phyloP scores from a whole-genome alignment of 805 yeast species.

The Metschnikowia matae region DNA sequence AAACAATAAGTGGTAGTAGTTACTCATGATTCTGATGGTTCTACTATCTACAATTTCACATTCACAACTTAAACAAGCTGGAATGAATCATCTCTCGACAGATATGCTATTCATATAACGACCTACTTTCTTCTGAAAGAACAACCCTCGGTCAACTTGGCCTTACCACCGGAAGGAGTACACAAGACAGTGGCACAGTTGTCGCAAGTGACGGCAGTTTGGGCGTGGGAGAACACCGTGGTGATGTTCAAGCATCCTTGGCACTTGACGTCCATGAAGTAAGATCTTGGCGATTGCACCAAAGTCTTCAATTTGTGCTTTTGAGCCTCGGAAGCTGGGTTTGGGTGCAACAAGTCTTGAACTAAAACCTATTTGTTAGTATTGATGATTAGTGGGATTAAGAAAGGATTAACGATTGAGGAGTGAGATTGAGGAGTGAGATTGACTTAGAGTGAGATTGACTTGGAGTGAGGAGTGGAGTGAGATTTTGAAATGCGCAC shows the following conservation, averaged over 20 bases:
- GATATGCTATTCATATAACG: conserved; percentile 5
- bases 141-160: conserved; percentile 40
- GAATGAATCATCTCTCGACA: not conserved
- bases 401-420: no score
- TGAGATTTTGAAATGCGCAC: no score
- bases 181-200: conserved; percentile 38
- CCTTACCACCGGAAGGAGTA: conserved; percentile 42
- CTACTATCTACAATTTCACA: no score
- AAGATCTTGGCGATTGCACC: conserved; percentile 40
- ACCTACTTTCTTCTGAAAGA: conserved; percentile 39
- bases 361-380: conserved; percentile 35
- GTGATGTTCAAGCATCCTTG: conserved; percentile 41
- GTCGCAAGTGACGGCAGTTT: conserved; percentile 41
- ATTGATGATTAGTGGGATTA: not conserved
- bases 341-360: conserved; percentile 42
- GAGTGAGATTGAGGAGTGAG: no score
- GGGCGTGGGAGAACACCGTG: conserved; percentile 41
- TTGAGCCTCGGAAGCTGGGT: conserved; percentile 35
- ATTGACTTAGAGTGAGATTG: no score
- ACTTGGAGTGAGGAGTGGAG: no score
- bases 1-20: no score
- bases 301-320: conserved; percentile 37
- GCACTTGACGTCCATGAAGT: conserved; percentile 42
- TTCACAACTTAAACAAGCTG: no score
- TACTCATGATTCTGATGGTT: no score